Evolutionary conservation across 345 rosid species (phyloP).

Genomic region (Moricandia moricandioides): DNA sequence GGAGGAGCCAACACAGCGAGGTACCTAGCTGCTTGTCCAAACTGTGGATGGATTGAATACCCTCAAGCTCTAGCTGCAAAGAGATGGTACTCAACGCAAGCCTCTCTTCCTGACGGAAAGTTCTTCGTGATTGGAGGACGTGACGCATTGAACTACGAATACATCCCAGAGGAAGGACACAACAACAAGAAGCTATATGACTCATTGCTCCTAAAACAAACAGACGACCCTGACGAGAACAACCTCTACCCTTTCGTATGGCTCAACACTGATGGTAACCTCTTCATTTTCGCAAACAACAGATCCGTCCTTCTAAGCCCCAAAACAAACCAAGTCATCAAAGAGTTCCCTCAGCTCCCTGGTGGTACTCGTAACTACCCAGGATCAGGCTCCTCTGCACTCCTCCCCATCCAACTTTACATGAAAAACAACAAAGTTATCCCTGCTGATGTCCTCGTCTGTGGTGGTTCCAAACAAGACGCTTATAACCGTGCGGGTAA

Average conservation of each 20-base stretch:
- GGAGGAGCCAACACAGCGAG: conserved; percentile 71
- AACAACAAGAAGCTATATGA: conserved; percentile 37
- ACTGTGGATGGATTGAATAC: conserved; percentile 64
- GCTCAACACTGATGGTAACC: conserved; percentile 77
- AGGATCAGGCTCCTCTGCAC: conserved; percentile 57
- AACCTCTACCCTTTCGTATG: conserved; percentile 79
- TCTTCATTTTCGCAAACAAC: conserved; percentile 76
- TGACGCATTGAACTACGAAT: conserved; percentile 66
- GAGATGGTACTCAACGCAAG: conserved; percentile 93
- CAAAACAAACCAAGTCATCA: conserved; percentile 42
- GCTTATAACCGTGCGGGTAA: conserved; percentile 43
- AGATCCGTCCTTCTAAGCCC: conserved; percentile 66
- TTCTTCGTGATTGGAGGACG: conserved; percentile 86
- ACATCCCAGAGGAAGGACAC: conserved; percentile 59
- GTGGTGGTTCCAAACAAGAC: conserved; percentile 61
- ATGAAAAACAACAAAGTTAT: conserved; percentile 13
- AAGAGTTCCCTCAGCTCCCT: conserved; percentile 58
- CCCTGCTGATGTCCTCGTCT: conserved; percentile 52
- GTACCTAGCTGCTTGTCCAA: conserved; percentile 39
- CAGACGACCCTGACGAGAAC: conserved; percentile 58
- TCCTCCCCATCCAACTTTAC: conserved; percentile 60
- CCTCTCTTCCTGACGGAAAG: conserved; percentile 61
- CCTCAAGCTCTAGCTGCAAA: conserved; percentile 59
- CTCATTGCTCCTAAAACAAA: conserved; percentile 54
- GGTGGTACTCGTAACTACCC: conserved; percentile 90